These are phyloP conservation scores for Psilocybe tampanensis DNA, from an alignment of 768 basidiomycete species.

Conservation along the genomic window DNA sequence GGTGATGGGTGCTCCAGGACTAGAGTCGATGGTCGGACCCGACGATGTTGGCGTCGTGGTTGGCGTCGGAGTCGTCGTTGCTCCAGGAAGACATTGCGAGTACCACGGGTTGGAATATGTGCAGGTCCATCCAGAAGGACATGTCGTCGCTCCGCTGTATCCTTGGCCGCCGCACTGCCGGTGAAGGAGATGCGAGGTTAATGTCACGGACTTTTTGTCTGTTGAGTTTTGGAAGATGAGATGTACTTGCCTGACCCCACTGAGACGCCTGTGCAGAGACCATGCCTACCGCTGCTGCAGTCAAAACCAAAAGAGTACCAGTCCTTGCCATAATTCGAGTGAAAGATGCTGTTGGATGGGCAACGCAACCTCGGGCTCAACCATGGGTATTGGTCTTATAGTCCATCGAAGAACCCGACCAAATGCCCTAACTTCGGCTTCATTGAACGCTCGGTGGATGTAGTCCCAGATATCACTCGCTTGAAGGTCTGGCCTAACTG, in stretches of 20 bases:
- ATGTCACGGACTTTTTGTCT: not conserved
- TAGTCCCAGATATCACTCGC: not conserved
- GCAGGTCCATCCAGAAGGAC: slow-evolving; percentile 49
- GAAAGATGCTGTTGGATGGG: not conserved
- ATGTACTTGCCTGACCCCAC: slow-evolving; percentile 37
- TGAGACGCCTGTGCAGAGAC: slow-evolving; percentile 23
- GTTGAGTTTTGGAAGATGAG: not conserved
- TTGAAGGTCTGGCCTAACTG: not conserved
- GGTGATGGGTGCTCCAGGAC: slow-evolving; percentile 22
- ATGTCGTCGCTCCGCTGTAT: slow-evolving; percentile 54
- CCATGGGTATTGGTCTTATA: slow-evolving; percentile 10
- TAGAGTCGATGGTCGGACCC: slow-evolving; percentile 12
- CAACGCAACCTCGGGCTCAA: slow-evolving; percentile 2
- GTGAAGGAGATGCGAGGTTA: not conserved
- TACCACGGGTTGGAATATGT: slow-evolving; percentile 47
- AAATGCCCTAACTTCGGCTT: slow-evolving; percentile 39
- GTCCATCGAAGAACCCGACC: slow-evolving; percentile 28
- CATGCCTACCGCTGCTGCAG: slow-evolving; percentile 6
- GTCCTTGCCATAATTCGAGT: slow-evolving; percentile 14
- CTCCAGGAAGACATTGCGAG: slow-evolving; percentile 56
- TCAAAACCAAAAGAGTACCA: slow-evolving; percentile 9
- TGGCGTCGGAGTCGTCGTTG: slow-evolving; percentile 24
- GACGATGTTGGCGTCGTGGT: slow-evolving; percentile 16
- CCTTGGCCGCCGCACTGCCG: slow-evolving; percentile 51
- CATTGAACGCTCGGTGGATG: not conserved